phyloP scores from a whole-genome alignment of 129 eudicot genomes.

The Helianthus tuberosus region DNA sequence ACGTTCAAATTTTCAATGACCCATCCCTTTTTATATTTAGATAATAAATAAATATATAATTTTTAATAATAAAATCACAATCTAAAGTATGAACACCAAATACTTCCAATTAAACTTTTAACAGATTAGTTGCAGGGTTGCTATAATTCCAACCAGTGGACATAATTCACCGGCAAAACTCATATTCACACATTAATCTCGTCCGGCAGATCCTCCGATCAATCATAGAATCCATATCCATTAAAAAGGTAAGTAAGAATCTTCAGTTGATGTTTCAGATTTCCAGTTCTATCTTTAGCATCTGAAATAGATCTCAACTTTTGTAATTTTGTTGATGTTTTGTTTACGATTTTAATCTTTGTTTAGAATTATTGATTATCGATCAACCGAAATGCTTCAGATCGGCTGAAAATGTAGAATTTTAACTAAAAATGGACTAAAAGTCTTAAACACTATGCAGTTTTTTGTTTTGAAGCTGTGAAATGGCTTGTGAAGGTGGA shows the following conservation, averaged over 20 bases:
- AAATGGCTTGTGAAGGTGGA: constrained; percentile 52
- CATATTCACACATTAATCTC: neutral
- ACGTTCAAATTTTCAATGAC: no score
- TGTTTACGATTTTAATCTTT: neutral
- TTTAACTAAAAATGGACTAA: neutral
- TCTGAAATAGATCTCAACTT: constrained; percentile 18
- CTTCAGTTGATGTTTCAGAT: constrained; percentile 1
- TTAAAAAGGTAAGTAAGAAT: constrained; percentile 10
- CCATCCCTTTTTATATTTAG: no score
- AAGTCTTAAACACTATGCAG: neutral
- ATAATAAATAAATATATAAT: no score
- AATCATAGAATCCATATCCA: neutral
- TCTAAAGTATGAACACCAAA: neutral
- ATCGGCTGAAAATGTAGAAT: neutral
- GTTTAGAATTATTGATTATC: neutral
- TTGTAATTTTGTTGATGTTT: neutral
- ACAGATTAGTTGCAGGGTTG: neutral
- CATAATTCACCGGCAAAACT: neutral
- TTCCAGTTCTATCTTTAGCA: constrained; percentile 1
- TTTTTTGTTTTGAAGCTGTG: constrained; percentile 14
- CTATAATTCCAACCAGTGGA: neutral
- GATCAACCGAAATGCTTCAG: neutral
- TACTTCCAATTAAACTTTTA: neutral
- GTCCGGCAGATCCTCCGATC: neutral
- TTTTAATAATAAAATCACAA: neutral